Base-by-base conservation (phyloP, 345 rosid genomes). In the Cochlearia excelsa region DNA sequence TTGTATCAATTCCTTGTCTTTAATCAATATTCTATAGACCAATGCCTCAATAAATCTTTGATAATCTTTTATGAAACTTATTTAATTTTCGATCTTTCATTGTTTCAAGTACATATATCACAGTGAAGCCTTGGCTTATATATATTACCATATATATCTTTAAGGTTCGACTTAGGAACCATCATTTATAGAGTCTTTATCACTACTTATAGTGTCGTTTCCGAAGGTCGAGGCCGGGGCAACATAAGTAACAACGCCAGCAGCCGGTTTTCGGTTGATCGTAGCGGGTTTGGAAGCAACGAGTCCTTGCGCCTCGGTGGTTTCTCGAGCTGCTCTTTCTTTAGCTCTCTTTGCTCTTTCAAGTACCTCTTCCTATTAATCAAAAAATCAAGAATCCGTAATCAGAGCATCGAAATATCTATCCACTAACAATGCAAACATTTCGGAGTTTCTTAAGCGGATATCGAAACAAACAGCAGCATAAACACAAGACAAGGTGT, bases 271-370 rank as follows among this genome's bases (percentile, higher is more conserved):
- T 35, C 4, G 54, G 47, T 11, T 35, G 43, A 46, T 59, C 10
- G 60, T 37, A 28, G 30, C 30, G 2, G 72, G 42, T 30, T 42
- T 67, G 7, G 71, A 33, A 67, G 81, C 59, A 58, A 83, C 70
- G 2, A 72, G 61, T 54, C 82, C 84, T 59, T 75, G 83, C 9
- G 76, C 75, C 56, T 78, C 93, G 81, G 70, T 46, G 33, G 86
- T 72, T 65, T 90, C 97, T 0, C 82, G 76, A 10, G 95, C 93
- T 44, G 98, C 95, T 67, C 65, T 72, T 50, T 88, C 88, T 67
- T 92, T 92, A 33, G 96, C 87, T 69, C 47, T 83, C 67, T 78
- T 83, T 16, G 96, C 96, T 70, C 90, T 81, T 70, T 81, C 89
- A 30, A 86, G 73, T 55, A 88, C 90, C 59, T 88, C 98, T 57